Conservation (phyloP, 495 filamentous ascomycete genomes). For the Baudoinia panamericana region DNA sequence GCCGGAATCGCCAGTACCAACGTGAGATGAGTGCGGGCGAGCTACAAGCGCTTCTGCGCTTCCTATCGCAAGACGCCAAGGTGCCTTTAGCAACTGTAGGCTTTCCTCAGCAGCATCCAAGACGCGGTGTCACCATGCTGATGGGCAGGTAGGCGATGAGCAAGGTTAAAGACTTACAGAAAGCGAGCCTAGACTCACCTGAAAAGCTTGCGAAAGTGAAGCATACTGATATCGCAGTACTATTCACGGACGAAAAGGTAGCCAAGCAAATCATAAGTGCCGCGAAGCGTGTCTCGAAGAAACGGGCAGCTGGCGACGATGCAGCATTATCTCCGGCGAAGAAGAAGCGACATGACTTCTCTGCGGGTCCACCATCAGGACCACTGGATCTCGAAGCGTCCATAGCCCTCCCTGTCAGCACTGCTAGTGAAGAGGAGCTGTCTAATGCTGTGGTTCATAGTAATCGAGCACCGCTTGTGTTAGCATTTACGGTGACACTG, state of each 20-base stretch:
- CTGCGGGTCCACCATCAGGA: constrained; percentile 42
- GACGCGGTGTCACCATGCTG: too few relatives aligned
- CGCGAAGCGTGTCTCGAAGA: constrained; percentile 54
- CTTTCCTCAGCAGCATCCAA: constrained; percentile 41
- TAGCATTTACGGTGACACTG: constrained; percentile 65
- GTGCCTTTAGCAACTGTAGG: constrained; percentile 58
- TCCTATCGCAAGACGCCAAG: constrained; percentile 62
- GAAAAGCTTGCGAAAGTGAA: constrained; percentile 48
- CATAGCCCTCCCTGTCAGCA: constrained; percentile 45
- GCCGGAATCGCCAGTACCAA: too few relatives aligned
- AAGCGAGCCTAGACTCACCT: constrained; percentile 21
- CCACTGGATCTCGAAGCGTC: constrained; percentile 53
- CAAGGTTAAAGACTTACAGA: constrained; percentile 14
- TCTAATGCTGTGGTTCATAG: constrained; percentile 47
- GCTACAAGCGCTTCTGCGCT: constrained; percentile 48
- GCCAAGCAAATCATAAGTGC: constrained; percentile 50
- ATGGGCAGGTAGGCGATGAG: constrained; percentile 10
- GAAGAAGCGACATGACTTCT: constrained; percentile 31
- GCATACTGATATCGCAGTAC: constrained; percentile 39
- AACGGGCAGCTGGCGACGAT: constrained; percentile 27
- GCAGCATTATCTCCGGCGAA: constrained; percentile 22
- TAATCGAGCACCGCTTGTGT: constrained; percentile 66
- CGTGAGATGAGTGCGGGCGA: constrained; percentile 10
- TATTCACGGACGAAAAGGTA: constrained; percentile 56
- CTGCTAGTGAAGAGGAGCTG: constrained; percentile 46